Evolutionary conservation across 2,329 filamentous ascomycete genomes (phyloP).

Genomic region (Fusarium subtropicale): DNA sequence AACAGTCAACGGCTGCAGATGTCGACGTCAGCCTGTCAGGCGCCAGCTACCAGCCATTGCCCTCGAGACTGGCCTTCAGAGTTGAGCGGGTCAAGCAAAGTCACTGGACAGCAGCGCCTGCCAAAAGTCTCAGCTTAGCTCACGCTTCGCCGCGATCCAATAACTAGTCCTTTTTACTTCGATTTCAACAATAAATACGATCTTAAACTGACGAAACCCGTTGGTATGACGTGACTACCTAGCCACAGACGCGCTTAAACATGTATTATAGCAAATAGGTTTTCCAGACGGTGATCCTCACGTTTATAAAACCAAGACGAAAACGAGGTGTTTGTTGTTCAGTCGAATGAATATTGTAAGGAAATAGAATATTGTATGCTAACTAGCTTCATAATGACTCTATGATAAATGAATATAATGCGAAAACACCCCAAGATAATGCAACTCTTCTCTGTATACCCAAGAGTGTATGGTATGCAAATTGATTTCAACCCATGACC

Average conservation of each 20-base stretch:
- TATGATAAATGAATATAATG: constrained; percentile 13
- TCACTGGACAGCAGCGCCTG: constrained; percentile 44
- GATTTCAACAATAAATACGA: neutral
- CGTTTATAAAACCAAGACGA: neutral
- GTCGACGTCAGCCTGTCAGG: constrained; percentile 31
- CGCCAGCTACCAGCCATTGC: constrained; percentile 19
- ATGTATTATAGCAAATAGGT: neutral
- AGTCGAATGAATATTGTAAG: neutral
- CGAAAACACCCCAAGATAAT: constrained; percentile 14
- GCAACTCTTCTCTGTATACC: constrained; percentile 23
- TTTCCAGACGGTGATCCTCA: neutral
- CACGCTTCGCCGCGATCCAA: constrained; percentile 19
- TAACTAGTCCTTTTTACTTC: neutral
- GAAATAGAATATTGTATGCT: constrained; percentile 3
- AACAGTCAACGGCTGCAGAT: constrained; percentile 7
- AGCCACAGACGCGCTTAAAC: neutral
- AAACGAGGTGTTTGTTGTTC: neutral
- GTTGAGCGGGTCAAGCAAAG: constrained; percentile 26
- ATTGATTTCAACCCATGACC: constrained; percentile 20
- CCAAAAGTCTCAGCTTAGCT: constrained; percentile 35
- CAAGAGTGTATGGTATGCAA: constrained; percentile 35
- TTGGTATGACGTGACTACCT: neutral
- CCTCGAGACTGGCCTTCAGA: constrained; percentile 34
- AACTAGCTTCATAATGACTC: constrained; percentile 14
- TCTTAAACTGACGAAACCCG: neutral